phyloP scores from a whole-genome alignment of 1,284 basidiomycete genomes.

The Rhodotorula sp. region DNA sequence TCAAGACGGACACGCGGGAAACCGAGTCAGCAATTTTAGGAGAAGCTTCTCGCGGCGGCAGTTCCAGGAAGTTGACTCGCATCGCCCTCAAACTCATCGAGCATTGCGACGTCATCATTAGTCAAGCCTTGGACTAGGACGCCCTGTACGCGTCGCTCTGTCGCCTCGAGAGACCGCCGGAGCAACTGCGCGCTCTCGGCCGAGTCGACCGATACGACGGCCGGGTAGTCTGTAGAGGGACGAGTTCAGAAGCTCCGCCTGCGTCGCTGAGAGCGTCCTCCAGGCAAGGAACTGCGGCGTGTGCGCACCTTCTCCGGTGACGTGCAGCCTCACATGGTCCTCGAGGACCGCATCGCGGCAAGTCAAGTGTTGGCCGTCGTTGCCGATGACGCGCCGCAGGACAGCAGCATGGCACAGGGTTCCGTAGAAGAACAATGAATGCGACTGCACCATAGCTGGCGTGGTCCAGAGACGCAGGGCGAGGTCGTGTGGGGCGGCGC shows the following conservation, averaged over 20 bases:
- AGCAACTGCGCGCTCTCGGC: conserved; percentile 50
- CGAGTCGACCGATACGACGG: conserved; percentile 60
- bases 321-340: conserved; percentile 73
- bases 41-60: neutral
- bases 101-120: conserved; percentile 57
- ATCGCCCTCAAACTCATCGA: conserved; percentile 75
- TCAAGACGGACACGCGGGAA: neutral
- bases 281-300: neutral
- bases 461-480: too few relatives aligned
- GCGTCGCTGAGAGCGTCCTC: neutral
- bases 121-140: conserved; percentile 67
- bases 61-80: conserved; percentile 54
- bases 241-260: too few relatives aligned
- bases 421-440: conserved; percentile 78
- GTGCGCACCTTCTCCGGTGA: conserved; percentile 47
- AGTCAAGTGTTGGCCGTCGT: conserved; percentile 58
- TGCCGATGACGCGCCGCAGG: conserved; percentile 62
- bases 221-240: conserved; percentile 67
- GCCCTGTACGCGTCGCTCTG: conserved; percentile 64
- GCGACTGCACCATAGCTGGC: neutral
- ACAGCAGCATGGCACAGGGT: conserved; percentile 72
- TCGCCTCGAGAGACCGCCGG: conserved; percentile 51
- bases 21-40: neutral
- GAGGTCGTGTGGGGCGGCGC: too few relatives aligned
- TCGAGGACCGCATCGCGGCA: conserved; percentile 61